Conservation (phyloP, 495 filamentous ascomycete genomes). For the Poronia punctata region DNA sequence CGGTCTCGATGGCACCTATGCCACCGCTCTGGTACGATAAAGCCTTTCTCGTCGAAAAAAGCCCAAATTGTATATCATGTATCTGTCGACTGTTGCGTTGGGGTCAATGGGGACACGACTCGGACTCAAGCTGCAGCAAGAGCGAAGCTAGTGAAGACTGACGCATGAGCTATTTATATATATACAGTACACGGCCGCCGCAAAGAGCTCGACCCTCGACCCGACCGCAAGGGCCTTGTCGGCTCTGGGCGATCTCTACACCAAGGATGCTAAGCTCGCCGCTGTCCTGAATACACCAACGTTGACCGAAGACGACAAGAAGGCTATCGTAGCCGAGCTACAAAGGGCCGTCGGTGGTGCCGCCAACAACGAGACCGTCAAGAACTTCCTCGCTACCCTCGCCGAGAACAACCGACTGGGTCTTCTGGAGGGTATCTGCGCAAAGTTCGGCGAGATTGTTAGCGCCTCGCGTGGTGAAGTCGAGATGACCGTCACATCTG, state of each 20-base stretch:
- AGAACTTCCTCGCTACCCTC: slow-evolving; percentile 85
- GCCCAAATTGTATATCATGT: slow-evolving; percentile 3
- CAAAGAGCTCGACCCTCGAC: slow-evolving; percentile 80
- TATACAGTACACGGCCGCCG: slow-evolving; percentile 95
- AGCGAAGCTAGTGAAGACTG: slow-evolving; percentile 16
- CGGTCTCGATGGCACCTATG: slow-evolving; percentile 96
- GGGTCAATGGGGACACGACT: neutral
- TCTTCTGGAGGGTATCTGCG: slow-evolving; percentile 69
- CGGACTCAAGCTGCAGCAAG: too few relatives aligned
- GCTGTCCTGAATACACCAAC: slow-evolving; percentile 73
- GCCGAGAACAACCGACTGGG: slow-evolving; percentile 94
- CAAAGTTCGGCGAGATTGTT: slow-evolving; percentile 84
- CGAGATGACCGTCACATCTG: slow-evolving; percentile 82
- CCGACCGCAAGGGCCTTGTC: slow-evolving; percentile 67
- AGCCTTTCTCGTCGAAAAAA: slow-evolving; percentile 20
- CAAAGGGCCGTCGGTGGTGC: slow-evolving; percentile 63
- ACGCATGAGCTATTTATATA: slow-evolving; percentile 36
- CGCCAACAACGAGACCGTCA: slow-evolving; percentile 73
- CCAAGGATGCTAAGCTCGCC: slow-evolving; percentile 72
- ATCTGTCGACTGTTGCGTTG: neutral
- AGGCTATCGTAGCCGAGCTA: slow-evolving; percentile 73
- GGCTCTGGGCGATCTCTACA: slow-evolving; percentile 60
- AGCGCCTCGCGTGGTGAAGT: slow-evolving; percentile 85
- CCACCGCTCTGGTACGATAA: slow-evolving; percentile 81
- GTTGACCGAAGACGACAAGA: slow-evolving; percentile 69